Evolutionary conservation across 306 rosid genomes (phyloP).

Genomic region (Dryas octopetala): DNA sequence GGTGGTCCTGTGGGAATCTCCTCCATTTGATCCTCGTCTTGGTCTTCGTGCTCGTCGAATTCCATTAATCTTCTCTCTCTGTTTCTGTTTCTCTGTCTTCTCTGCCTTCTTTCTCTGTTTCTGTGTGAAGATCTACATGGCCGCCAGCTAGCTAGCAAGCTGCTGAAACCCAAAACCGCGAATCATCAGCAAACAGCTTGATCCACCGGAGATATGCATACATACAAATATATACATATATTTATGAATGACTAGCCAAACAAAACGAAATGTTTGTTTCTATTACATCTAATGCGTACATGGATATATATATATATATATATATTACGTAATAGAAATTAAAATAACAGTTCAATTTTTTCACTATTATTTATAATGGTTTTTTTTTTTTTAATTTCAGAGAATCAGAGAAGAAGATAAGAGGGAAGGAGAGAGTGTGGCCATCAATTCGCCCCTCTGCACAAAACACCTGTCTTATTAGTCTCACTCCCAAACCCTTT

Average conservation of each 20-base stretch:
- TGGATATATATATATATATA: not conserved
- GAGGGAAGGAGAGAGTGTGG: constrained; percentile 56
- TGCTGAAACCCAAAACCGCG: not conserved
- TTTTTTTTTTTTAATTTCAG: not conserved
- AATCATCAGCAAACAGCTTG: constrained; percentile 11
- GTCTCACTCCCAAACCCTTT: constrained; percentile 24
- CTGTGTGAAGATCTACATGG: constrained; percentile 35
- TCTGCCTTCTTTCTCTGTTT: not conserved
- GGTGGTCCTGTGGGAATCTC: constrained; percentile 37
- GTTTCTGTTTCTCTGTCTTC: not conserved
- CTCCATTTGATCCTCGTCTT: constrained; percentile 51
- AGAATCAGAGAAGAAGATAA: constrained; percentile 41
- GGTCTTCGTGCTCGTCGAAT: constrained; percentile 62
- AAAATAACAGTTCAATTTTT: not conserved
- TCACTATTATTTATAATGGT: not conserved
- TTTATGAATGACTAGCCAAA: not conserved
- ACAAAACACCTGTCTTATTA: constrained; percentile 43
- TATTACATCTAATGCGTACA: constrained; percentile 14
- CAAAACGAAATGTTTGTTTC: constrained; percentile 5
- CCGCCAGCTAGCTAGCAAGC: constrained; percentile 1
- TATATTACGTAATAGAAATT: not conserved
- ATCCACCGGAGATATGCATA: constrained; percentile 13
- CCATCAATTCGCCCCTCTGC: constrained; percentile 53
- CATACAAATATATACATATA: no score
- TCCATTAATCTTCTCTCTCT: constrained; percentile 47